These are phyloP conservation scores for Fraxinus americana DNA, from an alignment of 257 asterid genomes.

Conservation along the genomic window DNA sequence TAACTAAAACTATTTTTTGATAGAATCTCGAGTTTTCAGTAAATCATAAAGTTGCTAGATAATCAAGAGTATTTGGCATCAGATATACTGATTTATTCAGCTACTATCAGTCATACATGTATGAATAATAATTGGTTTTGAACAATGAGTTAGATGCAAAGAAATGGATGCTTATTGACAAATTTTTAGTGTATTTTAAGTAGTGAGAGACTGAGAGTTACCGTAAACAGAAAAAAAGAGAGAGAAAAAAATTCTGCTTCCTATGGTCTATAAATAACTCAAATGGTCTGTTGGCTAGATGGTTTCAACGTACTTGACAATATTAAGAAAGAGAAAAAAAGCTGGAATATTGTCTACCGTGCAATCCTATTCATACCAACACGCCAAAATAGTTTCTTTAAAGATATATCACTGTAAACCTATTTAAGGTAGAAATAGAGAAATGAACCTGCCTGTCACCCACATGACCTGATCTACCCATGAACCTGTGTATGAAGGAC, in stretches of 20 bases:
- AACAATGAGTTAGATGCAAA: background rate
- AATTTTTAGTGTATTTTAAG: background rate
- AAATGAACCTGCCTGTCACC: constrained; percentile 77
- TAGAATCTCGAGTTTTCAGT: background rate
- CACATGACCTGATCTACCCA: constrained; percentile 98
- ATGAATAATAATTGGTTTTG: background rate
- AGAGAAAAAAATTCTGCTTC: background rate
- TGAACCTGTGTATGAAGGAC: constrained; percentile 68
- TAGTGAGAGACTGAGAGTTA: background rate
- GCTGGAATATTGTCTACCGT: background rate
- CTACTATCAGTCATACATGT: background rate
- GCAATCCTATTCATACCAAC: background rate
- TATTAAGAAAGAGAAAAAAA: background rate
- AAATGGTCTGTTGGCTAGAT: background rate
- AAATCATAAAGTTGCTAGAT: background rate
- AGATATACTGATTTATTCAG: background rate
- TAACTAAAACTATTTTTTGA: background rate
- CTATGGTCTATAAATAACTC: background rate
- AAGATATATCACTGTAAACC: background rate
- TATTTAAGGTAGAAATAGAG: constrained; percentile 24
- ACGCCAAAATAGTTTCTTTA: background rate
- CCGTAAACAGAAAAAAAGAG: background rate
- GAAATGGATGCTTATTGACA: background rate
- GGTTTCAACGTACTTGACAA: background rate
- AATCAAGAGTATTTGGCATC: constrained; percentile 17